These are phyloP conservation scores for Globisporangium abappressorium DNA, from an alignment of 352 stramenopile species.

Conservation along the genomic window DNA sequence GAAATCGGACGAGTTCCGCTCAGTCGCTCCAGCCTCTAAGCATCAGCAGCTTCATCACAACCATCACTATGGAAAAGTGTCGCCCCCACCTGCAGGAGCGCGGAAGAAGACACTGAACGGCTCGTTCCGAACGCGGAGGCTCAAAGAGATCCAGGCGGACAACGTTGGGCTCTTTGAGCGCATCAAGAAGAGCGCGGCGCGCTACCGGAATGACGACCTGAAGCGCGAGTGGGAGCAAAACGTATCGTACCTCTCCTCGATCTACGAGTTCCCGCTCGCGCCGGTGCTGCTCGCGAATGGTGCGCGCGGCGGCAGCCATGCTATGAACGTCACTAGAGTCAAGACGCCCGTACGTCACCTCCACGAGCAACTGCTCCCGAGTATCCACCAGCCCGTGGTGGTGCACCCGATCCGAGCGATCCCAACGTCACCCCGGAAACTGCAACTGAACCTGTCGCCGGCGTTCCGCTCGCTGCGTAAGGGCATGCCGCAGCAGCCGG, in stretches of 20 bases:
- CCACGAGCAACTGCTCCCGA: slow-evolving; percentile 18
- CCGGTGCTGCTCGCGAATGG: slow-evolving; percentile 21
- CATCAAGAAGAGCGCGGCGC: slow-evolving; percentile 55
- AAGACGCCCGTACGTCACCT: slow-evolving; percentile 7
- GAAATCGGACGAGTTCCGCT: slow-evolving; percentile 57
- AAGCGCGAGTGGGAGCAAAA: slow-evolving; percentile 67
- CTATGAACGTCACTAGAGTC: not conserved
- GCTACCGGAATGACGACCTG: slow-evolving; percentile 63
- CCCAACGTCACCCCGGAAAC: slow-evolving; percentile 47
- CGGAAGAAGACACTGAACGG: slow-evolving; percentile 40
- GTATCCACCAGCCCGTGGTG: slow-evolving; percentile 22
- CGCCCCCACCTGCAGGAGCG: slow-evolving; percentile 15
- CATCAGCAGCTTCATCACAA: not conserved
- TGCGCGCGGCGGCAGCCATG: not conserved
- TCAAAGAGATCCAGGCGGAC: slow-evolving; percentile 65
- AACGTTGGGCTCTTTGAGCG: slow-evolving; percentile 54
- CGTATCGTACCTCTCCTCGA: slow-evolving; percentile 65
- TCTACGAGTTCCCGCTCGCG: slow-evolving; percentile 56
- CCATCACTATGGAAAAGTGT: slow-evolving; percentile 11
- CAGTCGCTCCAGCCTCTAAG: slow-evolving; percentile 22
- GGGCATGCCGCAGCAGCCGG: slow-evolving; percentile 58
- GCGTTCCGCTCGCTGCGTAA: slow-evolving; percentile 68
- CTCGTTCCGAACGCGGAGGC: slow-evolving; percentile 42
- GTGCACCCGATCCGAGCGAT: slow-evolving; percentile 58
- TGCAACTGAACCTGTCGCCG: slow-evolving; percentile 54